Percentiles rank a stretch among this genome's conserved stretches.
Conservation (phyloP, 23 red algal genomes). For the Gracilaria vermiculophylla region DNA sequence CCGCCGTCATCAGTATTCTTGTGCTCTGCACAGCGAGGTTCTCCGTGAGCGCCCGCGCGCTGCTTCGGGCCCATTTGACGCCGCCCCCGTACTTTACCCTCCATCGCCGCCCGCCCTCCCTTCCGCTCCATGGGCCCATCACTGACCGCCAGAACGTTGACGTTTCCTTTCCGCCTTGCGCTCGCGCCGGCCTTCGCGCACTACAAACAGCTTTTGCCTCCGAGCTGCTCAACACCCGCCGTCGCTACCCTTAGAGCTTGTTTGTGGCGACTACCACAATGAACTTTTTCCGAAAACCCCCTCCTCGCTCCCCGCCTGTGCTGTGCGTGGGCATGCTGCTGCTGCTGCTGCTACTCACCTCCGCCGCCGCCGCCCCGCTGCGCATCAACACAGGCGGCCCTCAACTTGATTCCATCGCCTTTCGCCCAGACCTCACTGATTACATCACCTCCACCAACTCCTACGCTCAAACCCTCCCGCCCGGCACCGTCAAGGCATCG, state of each 20-base stretch:
- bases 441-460: constrained; percentile 24
- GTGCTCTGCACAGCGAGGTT: no score
- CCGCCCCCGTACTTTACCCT: no score
- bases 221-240: no score
- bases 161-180: no score
- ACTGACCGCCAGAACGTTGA: no score
- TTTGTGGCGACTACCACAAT: neutral
- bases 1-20: no score
- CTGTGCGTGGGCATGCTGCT: neutral
- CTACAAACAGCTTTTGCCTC: neutral
- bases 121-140: no score
- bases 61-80: no score
- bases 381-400: constrained; percentile 46
- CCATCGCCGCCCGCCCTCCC: no score
- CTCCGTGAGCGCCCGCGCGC: no score
- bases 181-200: no score
- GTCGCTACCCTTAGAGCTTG: neutral
- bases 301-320: neutral
- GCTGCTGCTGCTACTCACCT: neutral
- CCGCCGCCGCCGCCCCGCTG: neutral
- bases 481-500: neutral
- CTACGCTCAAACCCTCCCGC: neutral
- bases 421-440: constrained; percentile 23
- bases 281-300: neutral
- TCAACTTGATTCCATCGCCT: constrained; percentile 7